phyloP scores from a whole-genome alignment of 169 alveolate species.

The Plasmodium gallinaceum region DNA sequence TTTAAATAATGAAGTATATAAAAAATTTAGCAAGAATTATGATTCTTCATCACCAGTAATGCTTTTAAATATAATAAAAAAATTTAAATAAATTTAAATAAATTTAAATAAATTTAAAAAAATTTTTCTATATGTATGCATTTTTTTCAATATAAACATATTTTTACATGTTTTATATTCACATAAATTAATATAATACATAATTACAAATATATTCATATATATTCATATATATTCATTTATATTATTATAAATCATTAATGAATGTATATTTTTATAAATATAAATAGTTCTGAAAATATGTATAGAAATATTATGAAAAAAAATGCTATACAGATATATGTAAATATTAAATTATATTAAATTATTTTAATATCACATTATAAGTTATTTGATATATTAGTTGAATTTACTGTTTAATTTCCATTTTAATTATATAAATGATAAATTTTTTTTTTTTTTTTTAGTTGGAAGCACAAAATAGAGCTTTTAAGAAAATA shows the following conservation, averaged over 20 bases:
- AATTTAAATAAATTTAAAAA: too few relatives aligned
- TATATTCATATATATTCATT: not conserved
- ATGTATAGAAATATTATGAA: too few relatives aligned
- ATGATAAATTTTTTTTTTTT: not conserved
- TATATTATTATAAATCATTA: too few relatives aligned
- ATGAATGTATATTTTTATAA: too few relatives aligned
- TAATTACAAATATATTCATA: not conserved
- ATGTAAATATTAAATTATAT: not conserved
- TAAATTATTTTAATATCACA: not conserved
- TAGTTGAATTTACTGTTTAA: not conserved
- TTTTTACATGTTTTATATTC: too few relatives aligned
- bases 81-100: too few relatives aligned
- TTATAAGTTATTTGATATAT: not conserved
- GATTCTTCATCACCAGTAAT: slow-evolving; percentile 76
- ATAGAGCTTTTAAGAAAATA: slow-evolving; percentile 46
- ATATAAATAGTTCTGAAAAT: too few relatives aligned
- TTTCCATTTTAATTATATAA: not conserved
- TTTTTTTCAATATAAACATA: too few relatives aligned
- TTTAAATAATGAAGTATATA: slow-evolving; percentile 73
- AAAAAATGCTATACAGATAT: too few relatives aligned
- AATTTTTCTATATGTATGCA: too few relatives aligned
- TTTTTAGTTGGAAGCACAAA: slow-evolving; percentile 77
- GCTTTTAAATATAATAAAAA: too few relatives aligned
- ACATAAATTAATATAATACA: too few relatives aligned
- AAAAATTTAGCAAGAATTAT: slow-evolving; percentile 47